These are phyloP conservation scores for Heimioporus sp. DNA, from an alignment of 768 basidiomycete species.

Conservation along the genomic window DNA sequence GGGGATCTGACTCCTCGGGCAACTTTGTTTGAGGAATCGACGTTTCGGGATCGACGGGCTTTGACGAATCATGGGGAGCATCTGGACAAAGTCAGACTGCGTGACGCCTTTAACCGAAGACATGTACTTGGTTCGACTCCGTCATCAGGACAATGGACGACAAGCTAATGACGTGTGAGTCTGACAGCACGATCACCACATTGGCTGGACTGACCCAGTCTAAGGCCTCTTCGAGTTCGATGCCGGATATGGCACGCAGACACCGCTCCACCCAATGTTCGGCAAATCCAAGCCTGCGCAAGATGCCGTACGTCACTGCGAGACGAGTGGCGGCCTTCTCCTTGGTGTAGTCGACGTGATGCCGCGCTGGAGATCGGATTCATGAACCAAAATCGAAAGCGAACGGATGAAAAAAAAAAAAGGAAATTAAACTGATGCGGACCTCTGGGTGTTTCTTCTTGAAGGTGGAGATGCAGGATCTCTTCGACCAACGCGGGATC, in stretches of 20 bases:
- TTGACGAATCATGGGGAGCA: slow-evolving; percentile 11
- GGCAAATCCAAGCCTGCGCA: slow-evolving; percentile 74
- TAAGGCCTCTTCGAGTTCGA: slow-evolving; percentile 84
- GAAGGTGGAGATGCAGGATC: slow-evolving; percentile 52
- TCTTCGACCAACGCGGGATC: slow-evolving; percentile 56
- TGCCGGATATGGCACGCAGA: slow-evolving; percentile 55
- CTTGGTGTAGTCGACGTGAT: slow-evolving; percentile 49
- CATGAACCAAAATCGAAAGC: neutral
- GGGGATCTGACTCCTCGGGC: slow-evolving; percentile 1
- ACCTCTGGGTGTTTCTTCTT: slow-evolving; percentile 35
- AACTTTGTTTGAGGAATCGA: neutral
- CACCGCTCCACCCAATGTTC: slow-evolving; percentile 72
- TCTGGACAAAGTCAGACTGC: slow-evolving; percentile 5
- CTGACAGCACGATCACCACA: neutral
- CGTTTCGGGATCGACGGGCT: slow-evolving; percentile 5
- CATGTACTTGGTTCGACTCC: slow-evolving; percentile 45
- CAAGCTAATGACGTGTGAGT: slow-evolving; percentile 47
- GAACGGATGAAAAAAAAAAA: neutral
- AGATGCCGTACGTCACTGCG: slow-evolving; percentile 77
- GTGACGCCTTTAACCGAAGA: neutral
- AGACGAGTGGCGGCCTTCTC: slow-evolving; percentile 73
- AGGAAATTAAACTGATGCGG: neutral
- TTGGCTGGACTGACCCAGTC: slow-evolving; percentile 70
- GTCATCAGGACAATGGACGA: slow-evolving; percentile 57
- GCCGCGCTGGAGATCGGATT: slow-evolving; percentile 3